Evolutionary conservation across 1,139 yeast species (phyloP).

Genomic region (Saccharomyces pastorianus): DNA sequence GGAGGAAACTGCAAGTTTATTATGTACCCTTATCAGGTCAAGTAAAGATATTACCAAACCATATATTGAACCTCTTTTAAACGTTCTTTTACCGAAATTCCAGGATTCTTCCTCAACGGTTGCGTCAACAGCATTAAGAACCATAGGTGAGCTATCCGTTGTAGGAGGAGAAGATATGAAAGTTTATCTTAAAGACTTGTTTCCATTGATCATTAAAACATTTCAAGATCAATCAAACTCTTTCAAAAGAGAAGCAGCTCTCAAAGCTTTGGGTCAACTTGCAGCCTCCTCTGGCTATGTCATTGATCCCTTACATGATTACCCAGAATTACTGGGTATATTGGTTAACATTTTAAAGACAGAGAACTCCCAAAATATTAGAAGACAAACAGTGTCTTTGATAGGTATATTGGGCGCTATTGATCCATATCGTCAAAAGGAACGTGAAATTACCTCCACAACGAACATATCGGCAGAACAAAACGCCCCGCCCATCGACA

Average conservation of each 20-base stretch:
- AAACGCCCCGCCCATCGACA: conserved; percentile 84
- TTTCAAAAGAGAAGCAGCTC: conserved; percentile 80
- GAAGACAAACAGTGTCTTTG: conserved; percentile 81
- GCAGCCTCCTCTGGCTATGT: conserved; percentile 92
- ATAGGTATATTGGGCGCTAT: conserved; percentile 92
- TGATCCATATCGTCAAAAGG: conserved; percentile 92
- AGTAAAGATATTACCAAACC: conserved; percentile 81
- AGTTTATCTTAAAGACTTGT: conserved; percentile 62
- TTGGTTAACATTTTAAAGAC: conserved; percentile 73
- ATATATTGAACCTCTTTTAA: conserved; percentile 81
- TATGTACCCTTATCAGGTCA: conserved; percentile 66
- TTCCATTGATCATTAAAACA: conserved; percentile 83
- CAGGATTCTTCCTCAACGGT: conserved; percentile 68
- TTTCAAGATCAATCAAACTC: conserved; percentile 91
- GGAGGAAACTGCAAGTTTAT: conserved; percentile 77
- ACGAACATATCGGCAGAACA: conserved; percentile 64
- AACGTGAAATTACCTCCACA: conserved; percentile 67
- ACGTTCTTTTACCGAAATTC: conserved; percentile 71
- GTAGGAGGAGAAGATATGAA: conserved; percentile 84
- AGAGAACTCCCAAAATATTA: conserved; percentile 65
- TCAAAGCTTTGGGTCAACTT: conserved; percentile 78
- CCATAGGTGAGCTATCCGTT: conserved; percentile 80
- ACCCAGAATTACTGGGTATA: conserved; percentile 80
- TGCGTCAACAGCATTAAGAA: conserved; percentile 75
- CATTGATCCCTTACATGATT: conserved; percentile 86